These are phyloP conservation scores for Fusarium oxysporum DNA, from an alignment of 2,329 filamentous ascomycete species.

Conservation along the genomic window DNA sequence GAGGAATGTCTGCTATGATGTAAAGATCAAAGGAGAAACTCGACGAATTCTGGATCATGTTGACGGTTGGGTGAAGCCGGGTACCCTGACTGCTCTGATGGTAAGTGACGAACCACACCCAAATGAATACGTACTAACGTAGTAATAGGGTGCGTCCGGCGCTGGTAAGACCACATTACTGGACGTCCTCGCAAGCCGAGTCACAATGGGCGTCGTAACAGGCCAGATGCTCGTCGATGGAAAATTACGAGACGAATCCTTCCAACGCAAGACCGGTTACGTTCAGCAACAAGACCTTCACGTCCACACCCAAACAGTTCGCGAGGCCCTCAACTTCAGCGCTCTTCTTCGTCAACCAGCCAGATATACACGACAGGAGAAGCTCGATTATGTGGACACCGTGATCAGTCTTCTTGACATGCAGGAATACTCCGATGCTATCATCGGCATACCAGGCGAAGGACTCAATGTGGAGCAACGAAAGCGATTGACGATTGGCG, in stretches of 20 bases:
- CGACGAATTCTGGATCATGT: constrained; percentile 76
- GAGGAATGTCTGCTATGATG: constrained; percentile 78
- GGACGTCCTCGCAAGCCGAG: constrained; percentile 83
- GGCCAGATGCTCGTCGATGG: constrained; percentile 78
- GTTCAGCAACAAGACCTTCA: constrained; percentile 91
- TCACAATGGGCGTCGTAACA: constrained; percentile 84
- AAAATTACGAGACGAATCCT: constrained; percentile 76
- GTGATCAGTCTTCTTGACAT: constrained; percentile 73
- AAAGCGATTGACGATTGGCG: constrained; percentile 69
- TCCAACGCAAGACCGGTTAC: constrained; percentile 89
- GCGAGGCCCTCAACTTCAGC: constrained; percentile 85
- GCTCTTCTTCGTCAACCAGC: constrained; percentile 83
- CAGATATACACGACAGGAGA: constrained; percentile 74
- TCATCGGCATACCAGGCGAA: constrained; percentile 69
- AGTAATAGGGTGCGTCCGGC: constrained; percentile 78
- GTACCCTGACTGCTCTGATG: constrained; percentile 79
- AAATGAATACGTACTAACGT: constrained; percentile 83
- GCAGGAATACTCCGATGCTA: constrained; percentile 71
- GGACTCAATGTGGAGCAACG: constrained; percentile 70
- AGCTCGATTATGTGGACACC: constrained; percentile 84
- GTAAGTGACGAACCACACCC: constrained; percentile 74
- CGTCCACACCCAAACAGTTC: constrained; percentile 81
- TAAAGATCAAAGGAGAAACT: constrained; percentile 72
- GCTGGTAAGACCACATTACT: constrained; percentile 90
- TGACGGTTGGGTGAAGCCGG: constrained; percentile 79